phyloP scores from a whole-genome alignment of 495 filamentous ascomycete genomes.

The Annulohypoxylon bovei region DNA sequence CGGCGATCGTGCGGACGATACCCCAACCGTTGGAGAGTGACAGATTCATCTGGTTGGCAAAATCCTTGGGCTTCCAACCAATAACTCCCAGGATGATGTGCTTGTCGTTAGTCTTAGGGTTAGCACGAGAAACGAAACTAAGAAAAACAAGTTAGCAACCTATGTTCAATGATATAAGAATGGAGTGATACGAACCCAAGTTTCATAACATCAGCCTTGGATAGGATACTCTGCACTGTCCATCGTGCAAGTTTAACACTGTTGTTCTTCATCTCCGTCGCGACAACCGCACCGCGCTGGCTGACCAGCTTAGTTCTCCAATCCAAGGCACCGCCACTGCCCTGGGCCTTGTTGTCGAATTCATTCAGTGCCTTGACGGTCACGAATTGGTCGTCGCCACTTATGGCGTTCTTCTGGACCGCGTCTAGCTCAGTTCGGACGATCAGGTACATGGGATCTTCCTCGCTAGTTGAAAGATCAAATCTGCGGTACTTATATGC shows the following conservation, averaged over 20 bases:
- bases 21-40: constrained; percentile 98
- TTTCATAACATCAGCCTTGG: constrained; percentile 97
- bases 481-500: constrained; percentile 98
- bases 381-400: constrained; percentile 86
- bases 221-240: constrained; percentile 95
- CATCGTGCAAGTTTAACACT: constrained; percentile 95
- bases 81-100: constrained; percentile 96
- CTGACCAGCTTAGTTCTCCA: constrained; percentile 93
- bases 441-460: constrained; percentile 89
- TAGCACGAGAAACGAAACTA: constrained; percentile 92
- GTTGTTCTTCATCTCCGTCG: constrained; percentile 99
- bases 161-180: background rate
- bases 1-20: constrained; percentile 95
- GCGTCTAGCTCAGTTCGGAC: constrained; percentile 98
- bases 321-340: constrained; percentile 91
- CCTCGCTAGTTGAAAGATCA: constrained; percentile 90
- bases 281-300: constrained; percentile 94
- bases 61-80: constrained; percentile 96
- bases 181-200: constrained; percentile 71
- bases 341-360: constrained; percentile 97
- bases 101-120: constrained; percentile 86
- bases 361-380: constrained; percentile 97
- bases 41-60: constrained; percentile 97
- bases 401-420: constrained; percentile 90
- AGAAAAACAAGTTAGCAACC: constrained; percentile 39